Evolutionary conservation across 208 protist genomes (phyloP).

Genomic region (Leishmania tropica): DNA sequence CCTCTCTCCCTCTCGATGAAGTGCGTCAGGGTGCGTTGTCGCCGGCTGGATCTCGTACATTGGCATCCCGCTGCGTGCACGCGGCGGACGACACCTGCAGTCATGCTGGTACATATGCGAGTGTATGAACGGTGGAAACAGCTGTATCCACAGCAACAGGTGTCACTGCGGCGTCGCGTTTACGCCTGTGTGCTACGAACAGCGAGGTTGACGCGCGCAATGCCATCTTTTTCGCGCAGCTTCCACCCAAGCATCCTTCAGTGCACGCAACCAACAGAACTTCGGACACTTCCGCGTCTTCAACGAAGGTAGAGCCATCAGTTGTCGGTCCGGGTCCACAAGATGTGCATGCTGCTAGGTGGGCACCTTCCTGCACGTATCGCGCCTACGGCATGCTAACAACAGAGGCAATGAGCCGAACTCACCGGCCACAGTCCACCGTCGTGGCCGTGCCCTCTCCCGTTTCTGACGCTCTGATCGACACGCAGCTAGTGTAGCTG

Average conservation of each 20-base stretch:
- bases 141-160: neutral
- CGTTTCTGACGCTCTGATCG: slow-evolving; percentile 34
- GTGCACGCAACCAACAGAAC: neutral
- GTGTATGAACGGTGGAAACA: neutral
- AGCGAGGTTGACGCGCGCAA: slow-evolving; percentile 70
- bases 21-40: slow-evolving; percentile 53
- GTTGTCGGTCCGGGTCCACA: neutral
- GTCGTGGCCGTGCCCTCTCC: neutral
- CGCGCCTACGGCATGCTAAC: slow-evolving; percentile 29
- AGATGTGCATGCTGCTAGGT: neutral
- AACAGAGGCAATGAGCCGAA: neutral
- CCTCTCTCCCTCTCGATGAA: slow-evolving; percentile 57
- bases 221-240: slow-evolving; percentile 50
- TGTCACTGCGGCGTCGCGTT: neutral
- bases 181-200: slow-evolving; percentile 78
- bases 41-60: neutral
- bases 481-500: slow-evolving; percentile 40
- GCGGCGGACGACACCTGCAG: neutral
- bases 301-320: no score
- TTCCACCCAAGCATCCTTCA: slow-evolving; percentile 34
- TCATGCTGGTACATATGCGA: neutral
- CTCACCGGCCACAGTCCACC: neutral
- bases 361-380: slow-evolving; percentile 35
- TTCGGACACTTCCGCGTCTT: no score
- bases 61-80: slow-evolving; percentile 14